Evolutionary conservation across 1,139 yeast genomes (phyloP).

Genomic region (Neolecta irregularis): DNA sequence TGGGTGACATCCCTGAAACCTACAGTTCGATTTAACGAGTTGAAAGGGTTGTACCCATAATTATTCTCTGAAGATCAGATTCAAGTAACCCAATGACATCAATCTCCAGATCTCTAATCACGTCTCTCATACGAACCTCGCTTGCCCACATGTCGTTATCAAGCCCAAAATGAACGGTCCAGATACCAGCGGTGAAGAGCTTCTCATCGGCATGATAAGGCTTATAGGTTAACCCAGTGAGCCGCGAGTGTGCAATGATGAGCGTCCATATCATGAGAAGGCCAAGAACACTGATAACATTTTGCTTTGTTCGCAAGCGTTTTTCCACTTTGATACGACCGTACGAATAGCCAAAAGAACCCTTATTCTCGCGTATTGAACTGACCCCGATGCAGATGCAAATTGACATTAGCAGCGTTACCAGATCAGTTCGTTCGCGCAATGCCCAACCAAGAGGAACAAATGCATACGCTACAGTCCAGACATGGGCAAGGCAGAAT

Average conservation of each 20-base stretch:
- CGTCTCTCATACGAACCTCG: constrained; percentile 74
- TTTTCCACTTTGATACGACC: constrained; percentile 14
- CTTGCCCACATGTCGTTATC: constrained; percentile 98
- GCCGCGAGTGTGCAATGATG: constrained; percentile 40
- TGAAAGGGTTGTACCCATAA: no score
- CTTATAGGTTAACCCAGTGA: constrained; percentile 40
- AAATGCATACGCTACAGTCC: constrained; percentile 97
- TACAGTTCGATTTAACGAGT: no score
- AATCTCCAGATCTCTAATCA: constrained; percentile 68
- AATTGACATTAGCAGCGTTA: no score
- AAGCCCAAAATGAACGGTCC: constrained; percentile 95
- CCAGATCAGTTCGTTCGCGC: constrained; percentile 74
- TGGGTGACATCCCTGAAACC: constrained; percentile 89
- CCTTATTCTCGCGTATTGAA: constrained; percentile 13
- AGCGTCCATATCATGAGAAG: no score
- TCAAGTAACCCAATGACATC: constrained; percentile 86
- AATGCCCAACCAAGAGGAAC: constrained; percentile 85
- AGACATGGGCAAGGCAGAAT: constrained; percentile 64
- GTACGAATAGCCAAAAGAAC: not conserved
- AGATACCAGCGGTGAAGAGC: constrained; percentile 81
- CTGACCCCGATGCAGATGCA: no score
- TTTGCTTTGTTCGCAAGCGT: no score
- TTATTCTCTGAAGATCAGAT: constrained; percentile 82
- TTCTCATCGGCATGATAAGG: constrained; percentile 70
- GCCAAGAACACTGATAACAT: constrained; percentile 20